Base-by-base conservation (phyloP, 768 basidiomycete genomes). In the Tulasnella sp. region DNA sequence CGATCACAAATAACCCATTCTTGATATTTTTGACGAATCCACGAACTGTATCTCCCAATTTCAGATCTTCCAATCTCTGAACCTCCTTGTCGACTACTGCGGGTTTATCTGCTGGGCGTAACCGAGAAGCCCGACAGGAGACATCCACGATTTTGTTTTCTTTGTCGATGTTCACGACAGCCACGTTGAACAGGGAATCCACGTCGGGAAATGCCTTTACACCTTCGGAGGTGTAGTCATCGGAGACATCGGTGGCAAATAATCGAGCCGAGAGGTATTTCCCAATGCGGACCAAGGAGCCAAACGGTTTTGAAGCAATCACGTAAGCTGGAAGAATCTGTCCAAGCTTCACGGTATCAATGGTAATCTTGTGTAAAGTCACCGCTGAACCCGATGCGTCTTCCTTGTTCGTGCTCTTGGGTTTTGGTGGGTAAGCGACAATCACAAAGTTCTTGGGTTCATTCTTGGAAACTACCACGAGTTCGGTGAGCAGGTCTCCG, bases 11-110 rank as follows among this genome's bases (percentile, higher is more conserved):
- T 16, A 99, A 61, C 13, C 93, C 93, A 40, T 89, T 83, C 15
- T 78, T 74, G 28, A 98, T 71, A 59, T 77, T 86, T 68, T 89
- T 95, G 61, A 96, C 75, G 61, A 93, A 88, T 9, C 93, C 93
- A 47, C 89, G 75, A 15, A 92, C 68, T n/a, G 70, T 74, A 45
- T 83, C 71, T 4, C 90, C 92, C 20, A 75, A 71, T 58, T 80
- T 73, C 19, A 93, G 63, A 43, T 83, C 79, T 2, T 68, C 67
- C 8, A 87, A 53, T 25, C 63, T 62, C n/a, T 65, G 66, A 55
- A 91, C 74, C 62, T 89, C 84, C 40, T 72, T 72, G 63, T 92
- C 87, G 10, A 74, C 67, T 1, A 87, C 65, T 6, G 69, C 61
- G 12, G 68, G 66, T 16, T 61, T 60, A 45, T 72, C 65, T n/a